phyloP scores from a whole-genome alignment of 306 rosid genomes.

The Herpetospermum pedunculosum region DNA sequence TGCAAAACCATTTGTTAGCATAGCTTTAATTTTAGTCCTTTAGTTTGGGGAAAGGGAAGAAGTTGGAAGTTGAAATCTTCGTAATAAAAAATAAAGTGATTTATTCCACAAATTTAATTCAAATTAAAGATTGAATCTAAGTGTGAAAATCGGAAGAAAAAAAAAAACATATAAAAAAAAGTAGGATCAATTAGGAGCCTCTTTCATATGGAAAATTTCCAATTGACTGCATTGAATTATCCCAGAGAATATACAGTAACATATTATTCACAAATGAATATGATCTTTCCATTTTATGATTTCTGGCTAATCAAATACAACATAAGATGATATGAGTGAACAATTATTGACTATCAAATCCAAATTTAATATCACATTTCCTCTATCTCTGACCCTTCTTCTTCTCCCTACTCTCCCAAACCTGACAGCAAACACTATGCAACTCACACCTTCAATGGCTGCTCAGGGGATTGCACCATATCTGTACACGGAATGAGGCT shows the following conservation, averaged over 20 bases:
- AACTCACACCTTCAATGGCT: slow-evolving; percentile 5
- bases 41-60: too few species aligned
- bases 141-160: background rate
- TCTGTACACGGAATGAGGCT: background rate
- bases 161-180: too few species aligned
- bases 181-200: too few species aligned
- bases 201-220: background rate
- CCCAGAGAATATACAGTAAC: background rate
- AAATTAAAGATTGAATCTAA: background rate
- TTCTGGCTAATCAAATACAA: background rate
- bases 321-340: background rate
- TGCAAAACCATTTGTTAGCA: background rate
- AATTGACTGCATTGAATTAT: background rate
- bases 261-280: background rate
- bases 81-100: too few species aligned
- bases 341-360: background rate
- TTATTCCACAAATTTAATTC: too few species aligned
- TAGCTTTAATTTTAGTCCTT: too few species aligned
- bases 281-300: background rate
- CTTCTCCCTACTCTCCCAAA: background rate
- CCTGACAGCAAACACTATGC: background rate
- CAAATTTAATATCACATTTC: background rate
- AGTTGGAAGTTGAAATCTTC: too few species aligned
- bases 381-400: background rate
- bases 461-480: background rate